phyloP scores from a whole-genome alignment of 2,329 filamentous ascomycete species.

The Exophiala oligosperma region DNA sequence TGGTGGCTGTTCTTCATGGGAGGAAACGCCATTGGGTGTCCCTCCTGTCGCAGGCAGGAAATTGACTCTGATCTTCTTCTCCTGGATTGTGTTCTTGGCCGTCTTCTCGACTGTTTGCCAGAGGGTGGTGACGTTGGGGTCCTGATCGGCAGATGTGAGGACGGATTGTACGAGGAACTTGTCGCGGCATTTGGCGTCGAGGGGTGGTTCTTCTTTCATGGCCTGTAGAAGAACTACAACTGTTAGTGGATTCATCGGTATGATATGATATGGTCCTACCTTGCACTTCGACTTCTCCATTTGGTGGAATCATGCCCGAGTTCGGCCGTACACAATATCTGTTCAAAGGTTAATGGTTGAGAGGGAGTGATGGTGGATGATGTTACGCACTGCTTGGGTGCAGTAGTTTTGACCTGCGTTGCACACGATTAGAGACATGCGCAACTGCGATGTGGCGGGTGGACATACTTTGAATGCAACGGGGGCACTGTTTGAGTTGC shows the following conservation, averaged over 20 bases:
- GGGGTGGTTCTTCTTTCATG: constrained; percentile 91
- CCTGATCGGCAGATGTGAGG: constrained; percentile 76
- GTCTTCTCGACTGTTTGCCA: constrained; percentile 73
- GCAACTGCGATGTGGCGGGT: constrained; percentile 4
- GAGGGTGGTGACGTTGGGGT: constrained; percentile 78
- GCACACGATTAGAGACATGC: constrained; percentile 14
- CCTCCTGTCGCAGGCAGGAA: constrained; percentile 69
- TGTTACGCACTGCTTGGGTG: constrained; percentile 86
- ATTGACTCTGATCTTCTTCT: constrained; percentile 92
- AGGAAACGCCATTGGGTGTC: constrained; percentile 36
- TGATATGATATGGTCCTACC: constrained; percentile 54
- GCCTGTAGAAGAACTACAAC: constrained; percentile 83
- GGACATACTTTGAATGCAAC: constrained; percentile 61
- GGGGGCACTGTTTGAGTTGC: constrained; percentile 58
- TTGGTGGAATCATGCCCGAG: constrained; percentile 90
- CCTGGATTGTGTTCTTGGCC: constrained; percentile 75
- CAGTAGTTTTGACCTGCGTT: constrained; percentile 93
- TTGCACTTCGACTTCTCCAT: constrained; percentile 86
- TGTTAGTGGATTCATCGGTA: constrained; percentile 5
- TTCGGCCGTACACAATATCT: constrained; percentile 98
- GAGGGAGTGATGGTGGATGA: neutral
- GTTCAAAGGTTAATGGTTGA: constrained; percentile 29
- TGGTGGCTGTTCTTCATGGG: constrained; percentile 48
- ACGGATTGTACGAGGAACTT: constrained; percentile 98
- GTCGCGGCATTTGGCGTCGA: constrained; percentile 88